Evolutionary conservation across 306 rosid genomes (phyloP).

Genomic region (Vigna angularis): DNA sequence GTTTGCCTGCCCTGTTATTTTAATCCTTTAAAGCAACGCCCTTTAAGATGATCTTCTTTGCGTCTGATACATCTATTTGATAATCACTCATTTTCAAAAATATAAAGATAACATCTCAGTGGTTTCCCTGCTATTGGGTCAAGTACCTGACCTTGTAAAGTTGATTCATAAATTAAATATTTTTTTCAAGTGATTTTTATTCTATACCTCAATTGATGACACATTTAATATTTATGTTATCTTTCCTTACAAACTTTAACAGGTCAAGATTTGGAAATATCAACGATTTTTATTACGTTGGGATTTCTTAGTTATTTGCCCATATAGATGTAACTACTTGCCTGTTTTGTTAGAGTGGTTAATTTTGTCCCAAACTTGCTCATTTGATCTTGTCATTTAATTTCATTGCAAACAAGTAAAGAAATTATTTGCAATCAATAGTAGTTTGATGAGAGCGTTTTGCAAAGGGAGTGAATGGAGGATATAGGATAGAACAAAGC

Average conservation of each 20-base stretch:
- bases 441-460: slow-evolving; percentile 46
- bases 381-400: slow-evolving; percentile 10
- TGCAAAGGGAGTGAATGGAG: slow-evolving; percentile 54
- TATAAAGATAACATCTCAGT: slow-evolving; percentile 30
- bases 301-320: background rate
- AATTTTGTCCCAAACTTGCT: slow-evolving; percentile 33
- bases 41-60: slow-evolving; percentile 24
- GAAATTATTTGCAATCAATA: slow-evolving; percentile 37
- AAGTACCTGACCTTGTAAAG: slow-evolving; percentile 34
- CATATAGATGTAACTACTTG: slow-evolving; percentile 26
- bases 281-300: slow-evolving; percentile 10
- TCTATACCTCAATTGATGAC: slow-evolving; percentile 19
- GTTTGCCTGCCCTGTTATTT: slow-evolving; percentile 22
- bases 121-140: slow-evolving; percentile 13
- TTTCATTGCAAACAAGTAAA: slow-evolving; percentile 3
- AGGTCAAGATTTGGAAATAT: slow-evolving; percentile 25
- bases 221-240: slow-evolving; percentile 13
- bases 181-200: background rate
- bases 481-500: slow-evolving; percentile 32
- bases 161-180: slow-evolving; percentile 22
- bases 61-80: slow-evolving; percentile 20
- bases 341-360: slow-evolving; percentile 20
- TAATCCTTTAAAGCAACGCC: slow-evolving; percentile 14
- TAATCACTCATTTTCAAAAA: slow-evolving; percentile 27
- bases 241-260: slow-evolving; percentile 17